Evolutionary conservation across 1,284 basidiomycete species (phyloP), one percentile per base, ranked within the genome.

Genomic region (Coniferiporia sulphurascens): DNA sequence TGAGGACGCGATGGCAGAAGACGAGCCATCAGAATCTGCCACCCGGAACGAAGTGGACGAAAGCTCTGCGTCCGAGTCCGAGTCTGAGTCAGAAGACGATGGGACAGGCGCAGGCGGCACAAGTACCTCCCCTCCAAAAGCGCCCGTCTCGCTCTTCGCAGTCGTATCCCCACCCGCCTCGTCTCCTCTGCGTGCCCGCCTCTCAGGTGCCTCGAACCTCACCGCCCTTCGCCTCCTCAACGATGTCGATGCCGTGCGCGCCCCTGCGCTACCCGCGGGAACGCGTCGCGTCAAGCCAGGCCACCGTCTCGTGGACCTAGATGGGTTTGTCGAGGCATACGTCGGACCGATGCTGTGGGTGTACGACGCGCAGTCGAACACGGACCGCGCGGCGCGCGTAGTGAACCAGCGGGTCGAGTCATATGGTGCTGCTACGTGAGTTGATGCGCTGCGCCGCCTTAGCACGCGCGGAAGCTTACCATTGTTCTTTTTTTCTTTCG

Each of bases 401-500:
- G 81, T 90, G 5, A 81, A 77, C 65, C 80, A 80, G 63, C 70
- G 79, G 58, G 77, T 79, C n/a, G 80, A 84, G 63, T 70, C 83
- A 62, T 88, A 89, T 65, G 87, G 87, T 22, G 86, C 86, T 48
- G 87, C 87, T 58, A 87, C 87, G 87, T 89, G 67, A 71, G 85
- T 78, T 27, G 27, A 13, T 17, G 22, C 51, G 45, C 52, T 48
- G 56, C 48, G 15, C 49, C 45, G 8, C 2, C n/a, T 46, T 46
- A n/a, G 9, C 36, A 8, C 22, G 12, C 56, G 12, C 19, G 34
- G 19, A 36, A 35, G 36, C 27, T 10, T 48, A 48, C 27, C 27
- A 27, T 27, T 5, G 5, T 27, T 27, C 27, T 27, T 27, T 27
- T 27, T 51, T 43, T 48, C 27, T 15, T 27, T 21, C 32, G n/a